These are phyloP conservation scores for Calocybe gangraenosa DNA, from an alignment of 768 basidiomycete genomes.

Conservation along the genomic window DNA sequence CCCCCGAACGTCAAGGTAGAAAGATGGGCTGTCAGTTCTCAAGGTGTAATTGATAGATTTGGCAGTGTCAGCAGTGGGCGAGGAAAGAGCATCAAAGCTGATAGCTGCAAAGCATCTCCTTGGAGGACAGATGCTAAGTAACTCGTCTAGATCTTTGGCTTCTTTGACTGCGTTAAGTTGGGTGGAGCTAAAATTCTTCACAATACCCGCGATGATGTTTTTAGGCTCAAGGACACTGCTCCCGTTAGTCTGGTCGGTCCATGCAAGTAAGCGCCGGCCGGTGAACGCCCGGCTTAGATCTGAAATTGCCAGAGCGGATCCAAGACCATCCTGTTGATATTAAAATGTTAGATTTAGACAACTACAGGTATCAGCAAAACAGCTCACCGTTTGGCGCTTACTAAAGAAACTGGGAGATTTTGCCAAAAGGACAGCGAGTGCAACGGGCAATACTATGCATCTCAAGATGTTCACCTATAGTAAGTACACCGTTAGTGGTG, in stretches of 20 bases:
- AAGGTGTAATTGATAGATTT: constrained; percentile 49
- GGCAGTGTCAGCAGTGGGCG: constrained; percentile 16
- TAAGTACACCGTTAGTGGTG: too few species aligned
- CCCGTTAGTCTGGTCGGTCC: not conserved
- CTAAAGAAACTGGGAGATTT: constrained; percentile 44
- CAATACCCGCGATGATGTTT: not conserved
- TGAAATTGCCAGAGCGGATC: constrained; percentile 35
- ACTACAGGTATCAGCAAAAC: constrained; percentile 30
- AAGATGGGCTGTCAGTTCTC: constrained; percentile 41
- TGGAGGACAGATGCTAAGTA: not conserved
- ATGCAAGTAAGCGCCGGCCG: constrained; percentile 32
- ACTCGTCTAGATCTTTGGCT: not conserved
- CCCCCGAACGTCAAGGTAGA: constrained; percentile 47
- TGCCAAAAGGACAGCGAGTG: constrained; percentile 48
- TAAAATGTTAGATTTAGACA: not conserved
- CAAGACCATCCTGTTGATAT: constrained; percentile 17
- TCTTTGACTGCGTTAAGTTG: not conserved
- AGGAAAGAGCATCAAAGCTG: constrained; percentile 43
- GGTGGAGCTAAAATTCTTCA: not conserved
- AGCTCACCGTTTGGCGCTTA: constrained; percentile 43
- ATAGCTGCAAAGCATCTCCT: constrained; percentile 17
- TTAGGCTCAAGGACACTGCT: not conserved
- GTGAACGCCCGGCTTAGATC: constrained; percentile 36
- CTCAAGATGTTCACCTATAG: constrained; percentile 43
- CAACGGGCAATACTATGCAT: constrained; percentile 48